These are phyloP conservation scores for Proliferodiscus dingleyae DNA, from an alignment of 2,329 filamentous ascomycete species.

Conservation along the genomic window DNA sequence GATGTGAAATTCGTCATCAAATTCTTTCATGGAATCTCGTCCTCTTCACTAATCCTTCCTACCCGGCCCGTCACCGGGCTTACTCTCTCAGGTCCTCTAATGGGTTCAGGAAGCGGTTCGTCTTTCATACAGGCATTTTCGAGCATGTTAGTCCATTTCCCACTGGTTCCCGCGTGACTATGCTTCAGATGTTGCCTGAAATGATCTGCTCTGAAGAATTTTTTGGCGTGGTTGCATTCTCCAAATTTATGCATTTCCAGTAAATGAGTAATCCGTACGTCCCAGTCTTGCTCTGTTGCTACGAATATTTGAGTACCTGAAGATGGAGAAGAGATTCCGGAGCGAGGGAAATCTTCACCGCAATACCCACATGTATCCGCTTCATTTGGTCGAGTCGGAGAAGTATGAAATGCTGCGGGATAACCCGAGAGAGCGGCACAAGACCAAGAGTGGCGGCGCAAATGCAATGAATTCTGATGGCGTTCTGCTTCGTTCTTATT, in stretches of 20 bases:
- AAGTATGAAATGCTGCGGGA: slow-evolving; percentile 82
- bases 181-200: slow-evolving; percentile 98
- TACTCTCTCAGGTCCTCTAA: slow-evolving; percentile 27
- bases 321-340: slow-evolving; percentile 35
- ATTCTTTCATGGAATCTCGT: slow-evolving; percentile 22
- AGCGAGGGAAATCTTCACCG: slow-evolving; percentile 71
- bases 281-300: slow-evolving; percentile 81
- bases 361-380: slow-evolving; percentile 91
- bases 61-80: slow-evolving; percentile 24
- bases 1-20: slow-evolving; percentile 1
- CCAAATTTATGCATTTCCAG: slow-evolving; percentile 93
- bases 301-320: slow-evolving; percentile 39
- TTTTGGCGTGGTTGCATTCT: slow-evolving; percentile 97
- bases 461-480: slow-evolving; percentile 90
- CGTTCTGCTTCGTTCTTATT: slow-evolving; percentile 98
- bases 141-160: slow-evolving; percentile 98
- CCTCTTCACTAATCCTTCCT: slow-evolving; percentile 29
- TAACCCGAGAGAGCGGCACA: slow-evolving; percentile 79
- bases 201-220: slow-evolving; percentile 95
- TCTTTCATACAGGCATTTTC: slow-evolving; percentile 96
- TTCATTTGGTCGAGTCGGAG: slow-evolving; percentile 59
- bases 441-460: slow-evolving; percentile 92
- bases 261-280: slow-evolving; percentile 77
- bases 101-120: slow-evolving; percentile 54
- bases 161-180: slow-evolving; percentile 90